Base-by-base conservation (phyloP, 225 moss, liverwort and hornwort species). In the Climacium dendroides region DNA sequence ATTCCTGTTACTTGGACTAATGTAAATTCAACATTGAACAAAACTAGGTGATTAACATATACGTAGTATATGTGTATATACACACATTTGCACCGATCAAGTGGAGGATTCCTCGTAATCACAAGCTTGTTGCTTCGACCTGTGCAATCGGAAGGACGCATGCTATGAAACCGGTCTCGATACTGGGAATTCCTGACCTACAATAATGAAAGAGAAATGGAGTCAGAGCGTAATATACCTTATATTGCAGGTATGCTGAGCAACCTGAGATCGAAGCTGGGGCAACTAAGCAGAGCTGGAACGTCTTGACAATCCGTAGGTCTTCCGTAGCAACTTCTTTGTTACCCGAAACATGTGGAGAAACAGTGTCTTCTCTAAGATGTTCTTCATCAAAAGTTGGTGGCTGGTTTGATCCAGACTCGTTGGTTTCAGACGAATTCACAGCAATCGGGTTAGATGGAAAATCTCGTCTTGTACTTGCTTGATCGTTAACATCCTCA, bases 281-380 rank as follows among this genome's bases (percentile, higher is more conserved):
- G 50, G 90, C 87, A 60, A 88, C 83, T 82, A 92, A 34, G 70
- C 85, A 92, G 54, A 91, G 62, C 89, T 86, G 85, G 86, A 89
- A 81, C 13, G 79, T 78, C 60, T 41, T 57, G 55, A 28, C 87
- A 89, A 53, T 87, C 61, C 85, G 72, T 39, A n/a, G 41, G 53
- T 66, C 85, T 59, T 78, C 82, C 41, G 23, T 55, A 69, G 15
- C 55, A 69, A 53, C 39, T 14, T 39, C 41, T 86, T 43, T 59
- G 74, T 64, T 43, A 50, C 79, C 75, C 54, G 34, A 55, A 78
- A 75, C 65, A 78, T 64, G 23, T 78, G n/a, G 55, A 60, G 87
- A 66, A 50, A 48, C 35, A 82, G 74, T 85, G 28, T 30, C 57
- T 52, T 53, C 90, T 80, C 74, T 74, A 18, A 62, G 75, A 85